A percentile compares a stretch with the other conserved stretches of the same genome.
phyloP scores from a whole-genome alignment of 192 early-diverging fungal genomes.

The Dissophora globulifera region DNA sequence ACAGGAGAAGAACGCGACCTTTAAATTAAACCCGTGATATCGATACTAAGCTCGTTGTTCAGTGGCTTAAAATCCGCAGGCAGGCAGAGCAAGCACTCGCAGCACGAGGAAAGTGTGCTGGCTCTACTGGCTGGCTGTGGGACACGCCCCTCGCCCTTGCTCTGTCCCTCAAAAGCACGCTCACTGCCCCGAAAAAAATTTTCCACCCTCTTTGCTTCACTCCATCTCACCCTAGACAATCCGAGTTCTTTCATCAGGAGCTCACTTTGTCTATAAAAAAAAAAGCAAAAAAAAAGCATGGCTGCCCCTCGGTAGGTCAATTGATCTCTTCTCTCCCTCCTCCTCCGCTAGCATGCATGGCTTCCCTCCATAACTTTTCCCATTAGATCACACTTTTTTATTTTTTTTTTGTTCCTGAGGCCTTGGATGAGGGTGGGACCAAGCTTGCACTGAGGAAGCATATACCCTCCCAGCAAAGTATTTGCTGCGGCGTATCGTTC shows the following conservation, averaged over 20 bases:
- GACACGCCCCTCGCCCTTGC: no score
- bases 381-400: no score
- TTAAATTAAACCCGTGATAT: not conserved
- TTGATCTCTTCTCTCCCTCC: not conserved
- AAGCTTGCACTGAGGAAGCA: no score
- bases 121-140: not conserved
- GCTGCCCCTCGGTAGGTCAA: constrained; percentile 33
- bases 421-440: no score
- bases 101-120: no score
- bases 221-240: constrained; percentile 48
- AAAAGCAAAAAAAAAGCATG: constrained; percentile 55
- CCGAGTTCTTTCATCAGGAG: constrained; percentile 44
- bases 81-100: not conserved
- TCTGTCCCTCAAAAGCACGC: constrained; percentile 3
- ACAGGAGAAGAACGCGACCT: not conserved
- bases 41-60: not conserved
- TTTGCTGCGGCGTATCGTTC: no score
- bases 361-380: no score
- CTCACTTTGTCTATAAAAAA: constrained; percentile 49
- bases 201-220: constrained; percentile 52
- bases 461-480: no score
- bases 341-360: not conserved
- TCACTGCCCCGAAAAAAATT: constrained; percentile 26
- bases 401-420: no score
- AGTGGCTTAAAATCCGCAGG: no score